phyloP scores from a whole-genome alignment of 441 rosid genomes.

The Erysimum cheiri region DNA sequence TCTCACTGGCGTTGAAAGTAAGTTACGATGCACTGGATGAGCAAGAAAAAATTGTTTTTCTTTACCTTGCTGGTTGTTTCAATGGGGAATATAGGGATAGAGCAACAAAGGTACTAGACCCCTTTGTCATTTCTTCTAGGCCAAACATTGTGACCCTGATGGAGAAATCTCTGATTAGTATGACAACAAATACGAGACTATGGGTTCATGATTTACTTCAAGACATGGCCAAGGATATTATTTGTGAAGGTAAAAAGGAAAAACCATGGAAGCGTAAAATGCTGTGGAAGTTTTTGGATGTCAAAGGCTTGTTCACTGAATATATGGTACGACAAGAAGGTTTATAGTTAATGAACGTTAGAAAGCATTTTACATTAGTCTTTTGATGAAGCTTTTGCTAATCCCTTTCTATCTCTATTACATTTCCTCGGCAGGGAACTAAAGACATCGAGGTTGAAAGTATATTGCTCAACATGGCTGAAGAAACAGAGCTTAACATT shows the following conservation, averaged over 20 bases:
- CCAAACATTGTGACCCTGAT: slow-evolving; percentile 35
- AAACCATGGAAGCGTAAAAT: slow-evolving; percentile 51
- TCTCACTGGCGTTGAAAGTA: slow-evolving; percentile 7
- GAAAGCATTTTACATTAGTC: background rate
- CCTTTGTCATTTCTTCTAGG: slow-evolving; percentile 21
- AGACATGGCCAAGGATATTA: slow-evolving; percentile 61
- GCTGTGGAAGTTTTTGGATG: slow-evolving; percentile 43
- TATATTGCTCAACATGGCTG: slow-evolving; percentile 28
- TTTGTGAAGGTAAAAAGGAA: slow-evolving; percentile 45
- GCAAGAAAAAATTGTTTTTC: slow-evolving; percentile 38
- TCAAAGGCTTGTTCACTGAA: slow-evolving; percentile 22
- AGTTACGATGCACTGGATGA: slow-evolving; percentile 37
- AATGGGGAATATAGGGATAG: slow-evolving; percentile 26
- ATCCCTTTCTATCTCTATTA: background rate
- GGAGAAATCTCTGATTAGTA: slow-evolving; percentile 35
- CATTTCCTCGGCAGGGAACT: slow-evolving; percentile 32
- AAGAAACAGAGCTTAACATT: background rate
- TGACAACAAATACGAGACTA: slow-evolving; percentile 11
- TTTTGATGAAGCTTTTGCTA: background rate
- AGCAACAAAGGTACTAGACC: slow-evolving; percentile 25
- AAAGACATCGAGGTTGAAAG: slow-evolving; percentile 26
- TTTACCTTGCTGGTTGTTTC: slow-evolving; percentile 49
- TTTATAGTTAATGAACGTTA: background rate
- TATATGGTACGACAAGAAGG: slow-evolving; percentile 27
- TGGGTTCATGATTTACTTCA: slow-evolving; percentile 51